phyloP scores from a whole-genome alignment of 2,329 filamentous ascomycete species.

The Rhynchosporium graminicola region DNA sequence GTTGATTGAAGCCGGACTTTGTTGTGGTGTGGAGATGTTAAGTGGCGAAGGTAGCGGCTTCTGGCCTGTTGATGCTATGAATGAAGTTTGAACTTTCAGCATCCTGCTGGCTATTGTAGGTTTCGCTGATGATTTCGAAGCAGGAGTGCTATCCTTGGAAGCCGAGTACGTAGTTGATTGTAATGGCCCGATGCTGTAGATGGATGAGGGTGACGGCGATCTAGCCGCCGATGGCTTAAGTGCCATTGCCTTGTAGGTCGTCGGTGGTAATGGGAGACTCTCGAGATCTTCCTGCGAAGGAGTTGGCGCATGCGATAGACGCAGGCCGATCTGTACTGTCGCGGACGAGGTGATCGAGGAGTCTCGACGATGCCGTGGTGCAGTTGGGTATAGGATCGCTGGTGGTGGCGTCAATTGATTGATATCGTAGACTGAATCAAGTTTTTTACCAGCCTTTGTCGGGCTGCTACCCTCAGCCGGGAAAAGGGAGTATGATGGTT shows the following conservation, averaged over 20 bases:
- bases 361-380: conserved; percentile 47
- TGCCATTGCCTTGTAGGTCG: conserved; percentile 40
- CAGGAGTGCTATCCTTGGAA: conserved; percentile 14
- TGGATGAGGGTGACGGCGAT: conserved; percentile 20
- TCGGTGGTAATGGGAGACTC: conserved; percentile 36
- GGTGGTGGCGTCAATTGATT: conserved; percentile 36
- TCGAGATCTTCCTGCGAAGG: conserved; percentile 22
- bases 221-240: conserved; percentile 7
- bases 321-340: conserved; percentile 71
- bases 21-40: conserved; percentile 16
- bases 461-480: conserved; percentile 28
- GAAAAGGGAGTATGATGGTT: conserved; percentile 39
- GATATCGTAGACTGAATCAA: conserved; percentile 38
- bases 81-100: conserved; percentile 22
- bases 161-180: conserved; percentile 24
- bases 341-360: conserved; percentile 66
- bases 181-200: conserved; percentile 12
- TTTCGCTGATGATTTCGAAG: conserved; percentile 10
- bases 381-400: conserved; percentile 23
- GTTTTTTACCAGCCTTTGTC: conserved; percentile 20
- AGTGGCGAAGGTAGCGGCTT: conserved; percentile 12
- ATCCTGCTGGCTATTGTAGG: conserved; percentile 11
- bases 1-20: conserved; percentile 22
- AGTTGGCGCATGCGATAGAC: conserved; percentile 56
- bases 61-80: conserved; percentile 12